Conservation (phyloP, 1,284 basidiomycete genomes). For the Fistulinella cinereoalba region DNA sequence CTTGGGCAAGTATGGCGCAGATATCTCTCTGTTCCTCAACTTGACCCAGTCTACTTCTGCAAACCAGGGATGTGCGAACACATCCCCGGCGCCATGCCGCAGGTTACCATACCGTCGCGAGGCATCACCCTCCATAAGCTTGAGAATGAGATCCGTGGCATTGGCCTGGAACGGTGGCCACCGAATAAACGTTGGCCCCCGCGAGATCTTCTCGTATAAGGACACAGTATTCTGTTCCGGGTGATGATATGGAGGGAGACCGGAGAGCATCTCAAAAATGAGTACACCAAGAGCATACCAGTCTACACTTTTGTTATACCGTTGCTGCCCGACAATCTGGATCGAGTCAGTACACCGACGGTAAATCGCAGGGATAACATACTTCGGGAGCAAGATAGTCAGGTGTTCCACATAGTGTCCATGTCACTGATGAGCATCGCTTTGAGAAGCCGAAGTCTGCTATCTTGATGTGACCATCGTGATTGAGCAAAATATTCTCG, state of each 20-base stretch:
- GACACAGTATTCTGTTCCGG: conserved; percentile 61
- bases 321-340: conserved; percentile 81
- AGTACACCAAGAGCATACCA: conserved; percentile 99
- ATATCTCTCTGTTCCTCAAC: conserved; percentile 83
- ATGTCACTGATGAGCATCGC: conserved; percentile 85
- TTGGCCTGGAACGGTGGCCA: conserved; percentile 88
- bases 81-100: conserved; percentile 88
- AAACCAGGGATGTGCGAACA: conserved; percentile 97
- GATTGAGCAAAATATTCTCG: conserved; percentile 91
- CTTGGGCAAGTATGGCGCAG: conserved; percentile 93
- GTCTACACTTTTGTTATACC: conserved; percentile 97
- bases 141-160: conserved; percentile 87
- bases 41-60: conserved; percentile 94
- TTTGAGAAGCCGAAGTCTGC: conserved; percentile 99
- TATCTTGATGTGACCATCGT: conserved; percentile 96
- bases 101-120: conserved; percentile 93
- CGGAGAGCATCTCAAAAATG: conserved; percentile 96
- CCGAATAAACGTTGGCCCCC: conserved; percentile 74
- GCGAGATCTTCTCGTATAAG: conserved; percentile 79
- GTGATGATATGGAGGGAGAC: conserved; percentile 76
- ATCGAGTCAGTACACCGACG: not conserved
- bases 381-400: conserved; percentile 95
- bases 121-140: conserved; percentile 88
- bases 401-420: conserved; percentile 97
- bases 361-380: conserved; percentile 9